Conservation (phyloP, 305 asterid genomes). For the Solanum hybrid region DNA sequence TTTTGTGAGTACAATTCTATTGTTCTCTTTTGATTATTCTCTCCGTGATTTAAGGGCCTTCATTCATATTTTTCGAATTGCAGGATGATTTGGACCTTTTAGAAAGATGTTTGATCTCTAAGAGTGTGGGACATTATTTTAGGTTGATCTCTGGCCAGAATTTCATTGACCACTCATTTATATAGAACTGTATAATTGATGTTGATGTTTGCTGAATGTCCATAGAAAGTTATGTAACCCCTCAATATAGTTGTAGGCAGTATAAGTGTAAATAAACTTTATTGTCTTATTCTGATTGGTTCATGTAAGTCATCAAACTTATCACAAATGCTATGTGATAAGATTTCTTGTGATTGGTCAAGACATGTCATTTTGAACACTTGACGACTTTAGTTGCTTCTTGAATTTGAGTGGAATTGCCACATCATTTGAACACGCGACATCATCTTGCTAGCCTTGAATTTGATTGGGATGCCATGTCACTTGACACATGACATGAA, state of each 20-base stretch:
- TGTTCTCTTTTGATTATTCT: background rate
- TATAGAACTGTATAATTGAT: background rate
- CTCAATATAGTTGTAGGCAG: background rate
- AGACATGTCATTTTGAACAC: background rate
- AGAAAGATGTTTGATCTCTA: background rate
- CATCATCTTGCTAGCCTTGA: background rate
- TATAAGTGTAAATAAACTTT: background rate
- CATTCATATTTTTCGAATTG: background rate
- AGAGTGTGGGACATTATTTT: background rate
- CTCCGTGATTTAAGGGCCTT: background rate
- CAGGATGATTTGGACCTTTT: background rate
- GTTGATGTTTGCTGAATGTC: background rate
- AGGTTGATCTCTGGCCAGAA: background rate
- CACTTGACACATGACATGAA: background rate
- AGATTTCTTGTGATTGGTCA: background rate
- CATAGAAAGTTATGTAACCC: background rate
- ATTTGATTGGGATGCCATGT: background rate
- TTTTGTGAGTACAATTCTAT: background rate
- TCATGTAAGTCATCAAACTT: background rate
- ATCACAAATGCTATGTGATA: background rate
- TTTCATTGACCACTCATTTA: background rate
- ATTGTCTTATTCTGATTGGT: background rate
- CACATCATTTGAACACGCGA: background rate
- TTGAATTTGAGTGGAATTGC: background rate
- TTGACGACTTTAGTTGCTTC: background rate